Evolutionary conservation across 2,329 filamentous ascomycete species (phyloP), one percentile per base, ranked within the genome.

Genomic region (Epichloe aotearoae): DNA sequence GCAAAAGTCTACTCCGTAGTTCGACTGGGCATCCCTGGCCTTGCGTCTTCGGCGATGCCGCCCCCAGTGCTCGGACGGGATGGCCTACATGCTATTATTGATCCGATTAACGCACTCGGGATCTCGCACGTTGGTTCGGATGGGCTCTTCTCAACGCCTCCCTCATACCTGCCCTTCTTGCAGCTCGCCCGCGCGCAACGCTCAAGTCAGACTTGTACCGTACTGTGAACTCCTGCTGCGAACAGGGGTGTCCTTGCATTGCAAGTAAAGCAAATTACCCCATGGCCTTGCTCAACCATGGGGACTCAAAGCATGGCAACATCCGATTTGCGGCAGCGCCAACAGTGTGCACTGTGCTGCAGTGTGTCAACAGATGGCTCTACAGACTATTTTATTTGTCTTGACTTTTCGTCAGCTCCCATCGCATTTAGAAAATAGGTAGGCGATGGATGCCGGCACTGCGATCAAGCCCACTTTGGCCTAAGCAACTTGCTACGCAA

Each of bases 41-140:
- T 43, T 40, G 26, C 4, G 5, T 23, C 38, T 8, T 51, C 37
- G 44, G 49, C 39, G 23, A 49, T 23, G 40, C 40, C 50, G 46
- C n/a, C 44, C n/a, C 46, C 34, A 43, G 50, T 23, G 50, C 50
- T 52, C 46, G 46, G 50, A 52, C 50, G 20, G 38, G 44, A 37
- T 30, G 40, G 26, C 40, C 46, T 36, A 44, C 20, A 46, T 10
- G 30, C 8, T 30, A 30, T 30, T 10, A 30, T 30, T 30, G 30
- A 44, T 15, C 34, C 36, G 48, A 34, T 40, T 20, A 43, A 26
- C 12, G 38, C 50, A 37, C 39, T 42, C 19, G 39, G 20, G 45
- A 39, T 30, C 39, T 39, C 20, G 40, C 43, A 42, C 30, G n/a
- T 46, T 53, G 49, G 38, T 44, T 51, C 48, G 26, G 53, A 51